Evolutionary conservation across 345 rosid genomes (phyloP), one percentile per base, ranked within the genome.

Genomic region (Draba incana): DNA sequence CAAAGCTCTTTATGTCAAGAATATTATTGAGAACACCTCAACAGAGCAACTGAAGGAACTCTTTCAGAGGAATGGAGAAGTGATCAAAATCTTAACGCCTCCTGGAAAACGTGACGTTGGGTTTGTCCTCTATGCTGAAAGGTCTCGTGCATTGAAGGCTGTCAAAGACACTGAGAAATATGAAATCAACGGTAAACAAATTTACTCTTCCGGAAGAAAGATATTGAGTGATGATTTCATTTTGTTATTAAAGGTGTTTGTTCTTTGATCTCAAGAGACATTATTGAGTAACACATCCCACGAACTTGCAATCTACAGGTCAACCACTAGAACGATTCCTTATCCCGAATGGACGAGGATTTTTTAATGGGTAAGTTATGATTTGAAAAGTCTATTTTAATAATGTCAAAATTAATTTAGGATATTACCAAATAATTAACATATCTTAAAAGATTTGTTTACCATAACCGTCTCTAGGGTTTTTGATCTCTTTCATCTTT

Each of bases 21-120:
- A 88, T 55, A 88, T 95, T 57, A 96, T 97, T 49, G 99, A 95
- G 82, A 88, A 92, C 59, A 86, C 87, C n/a, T 75, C 86, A 48
- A 84, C 90, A 2, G 97, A 89, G 72, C 81, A 85, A 69, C 80
- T 95, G 47, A 95, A 95, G 76, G 96, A 86, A 71, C 70, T 95
- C 65, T 95, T 95, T 68, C 97, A 84, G 77, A 84, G 77, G 47
- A 97, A 92, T 62, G 97, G 99, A 35, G 97, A 95, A 68, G 97
- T 92, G 75, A 89, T 82, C 12, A 95, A 92, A 80, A 92, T 92
- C 52, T 98, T 92, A 69, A 92, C 82, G 79, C 99, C 98, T 33
- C 98, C 96, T 76, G 96, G 97, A 75, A 83, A 88, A 70, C 84
- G 93, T 45, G 97, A 95, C 80, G 92, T 95, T 82, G 98, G 99